Conservation (phyloP, 1,284 basidiomycete species). For the Waitea zeae region DNA sequence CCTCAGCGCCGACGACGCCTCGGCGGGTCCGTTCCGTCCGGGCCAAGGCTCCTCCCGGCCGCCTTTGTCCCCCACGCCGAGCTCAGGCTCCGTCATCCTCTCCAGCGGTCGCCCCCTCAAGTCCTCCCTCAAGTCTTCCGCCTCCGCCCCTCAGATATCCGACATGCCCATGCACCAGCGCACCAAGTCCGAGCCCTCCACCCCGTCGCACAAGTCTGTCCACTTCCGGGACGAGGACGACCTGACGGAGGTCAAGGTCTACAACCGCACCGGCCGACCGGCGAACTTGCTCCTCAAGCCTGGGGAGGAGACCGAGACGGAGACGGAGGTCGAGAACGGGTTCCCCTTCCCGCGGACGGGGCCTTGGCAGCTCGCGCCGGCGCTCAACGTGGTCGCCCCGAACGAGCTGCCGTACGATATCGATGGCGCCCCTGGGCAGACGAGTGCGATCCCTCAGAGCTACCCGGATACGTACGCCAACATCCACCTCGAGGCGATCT, state of each 20-base stretch:
- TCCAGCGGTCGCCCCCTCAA: conserved; percentile 85
- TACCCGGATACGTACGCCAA: conserved; percentile 20
- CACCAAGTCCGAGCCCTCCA: conserved; percentile 48
- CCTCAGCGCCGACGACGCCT: too few relatives aligned
- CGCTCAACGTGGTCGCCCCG: not conserved
- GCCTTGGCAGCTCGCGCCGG: conserved; percentile 5
- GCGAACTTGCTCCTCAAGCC: conserved; percentile 32
- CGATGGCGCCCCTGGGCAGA: conserved; percentile 8
- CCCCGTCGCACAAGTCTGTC: conserved; percentile 66
- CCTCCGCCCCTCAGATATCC: conserved; percentile 32
- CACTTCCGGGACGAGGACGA: conserved; percentile 64
- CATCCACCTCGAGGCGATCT: conserved; percentile 32
- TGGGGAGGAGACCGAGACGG: conserved; percentile 66
- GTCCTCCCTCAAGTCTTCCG: conserved; percentile 66
- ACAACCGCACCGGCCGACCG: conserved; percentile 70
- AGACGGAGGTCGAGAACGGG: conserved; percentile 44
- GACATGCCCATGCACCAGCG: conserved; percentile 18
- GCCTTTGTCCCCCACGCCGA: too few relatives aligned
- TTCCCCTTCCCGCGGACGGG: too few relatives aligned
- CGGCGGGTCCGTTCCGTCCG: too few relatives aligned
- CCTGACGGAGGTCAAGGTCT: conserved; percentile 74
- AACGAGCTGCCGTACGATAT: not conserved
- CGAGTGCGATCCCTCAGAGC: conserved; percentile 24
- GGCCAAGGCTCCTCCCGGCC: too few relatives aligned
- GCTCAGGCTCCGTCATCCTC: conserved; percentile 32